Conservation (phyloP, 2,329 filamentous ascomycete genomes). For the Phialocephala sp. region DNA sequence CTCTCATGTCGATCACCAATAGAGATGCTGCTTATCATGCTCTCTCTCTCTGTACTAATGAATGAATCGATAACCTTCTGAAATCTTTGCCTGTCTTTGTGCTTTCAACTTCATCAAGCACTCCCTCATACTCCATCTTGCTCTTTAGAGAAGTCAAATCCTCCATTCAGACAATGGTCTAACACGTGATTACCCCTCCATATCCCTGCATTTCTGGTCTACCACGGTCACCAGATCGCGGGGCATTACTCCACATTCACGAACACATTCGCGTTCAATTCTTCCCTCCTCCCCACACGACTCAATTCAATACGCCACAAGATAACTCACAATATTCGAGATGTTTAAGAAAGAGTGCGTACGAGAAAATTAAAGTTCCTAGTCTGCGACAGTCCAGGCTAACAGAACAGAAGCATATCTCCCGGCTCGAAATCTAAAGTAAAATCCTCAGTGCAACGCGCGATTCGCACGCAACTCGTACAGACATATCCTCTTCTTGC, state of each 20-base stretch:
- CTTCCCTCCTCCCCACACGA: slow-evolving; percentile 7
- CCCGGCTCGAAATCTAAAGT: slow-evolving; percentile 89
- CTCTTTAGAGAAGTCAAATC: no score
- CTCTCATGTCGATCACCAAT: slow-evolving; percentile 58
- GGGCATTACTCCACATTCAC: slow-evolving; percentile 26
- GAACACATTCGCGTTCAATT: slow-evolving; percentile 4
- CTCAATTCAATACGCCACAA: slow-evolving; percentile 15
- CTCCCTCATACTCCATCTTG: neutral
- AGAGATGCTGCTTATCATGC: slow-evolving; percentile 20
- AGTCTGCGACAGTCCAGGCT: slow-evolving; percentile 5
- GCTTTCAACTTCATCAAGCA: neutral
- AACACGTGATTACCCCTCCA: slow-evolving; percentile 19
- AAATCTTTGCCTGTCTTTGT: neutral
- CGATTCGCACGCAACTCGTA: slow-evolving; percentile 80
- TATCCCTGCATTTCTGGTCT: slow-evolving; percentile 22
- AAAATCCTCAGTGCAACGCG: slow-evolving; percentile 93
- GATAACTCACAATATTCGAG: slow-evolving; percentile 40
- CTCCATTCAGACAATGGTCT: neutral
- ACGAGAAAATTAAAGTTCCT: neutral
- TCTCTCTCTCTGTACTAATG: slow-evolving; percentile 13
- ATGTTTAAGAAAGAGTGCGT: slow-evolving; percentile 96
- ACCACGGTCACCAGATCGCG: slow-evolving; percentile 26
- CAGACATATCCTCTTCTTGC: slow-evolving; percentile 85
- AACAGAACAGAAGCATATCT: slow-evolving; percentile 63
- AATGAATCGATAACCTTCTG: slow-evolving; percentile 25